These are phyloP conservation scores for Daldinia decipiens DNA, from an alignment of 495 filamentous ascomycete species.

Conservation along the genomic window DNA sequence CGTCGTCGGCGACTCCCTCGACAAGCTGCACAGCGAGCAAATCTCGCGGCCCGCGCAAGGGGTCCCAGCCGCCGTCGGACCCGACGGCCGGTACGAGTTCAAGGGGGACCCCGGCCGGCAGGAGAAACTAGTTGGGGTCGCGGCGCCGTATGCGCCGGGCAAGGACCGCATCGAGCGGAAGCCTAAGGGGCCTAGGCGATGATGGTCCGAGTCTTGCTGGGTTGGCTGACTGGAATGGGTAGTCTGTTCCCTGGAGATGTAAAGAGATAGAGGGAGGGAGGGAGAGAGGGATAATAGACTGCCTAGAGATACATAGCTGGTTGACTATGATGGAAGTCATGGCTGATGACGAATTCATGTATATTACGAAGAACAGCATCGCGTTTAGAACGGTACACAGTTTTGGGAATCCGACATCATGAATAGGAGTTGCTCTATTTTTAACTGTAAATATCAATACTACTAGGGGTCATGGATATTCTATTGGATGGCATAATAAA, in stretches of 20 bases:
- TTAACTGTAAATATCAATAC: too few species aligned
- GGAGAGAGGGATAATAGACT: too few species aligned
- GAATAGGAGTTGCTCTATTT: too few species aligned
- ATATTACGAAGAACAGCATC: not conserved
- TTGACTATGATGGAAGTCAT: conserved; percentile 15
- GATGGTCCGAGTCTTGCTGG: conserved; percentile 16
- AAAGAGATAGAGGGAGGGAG: not conserved
- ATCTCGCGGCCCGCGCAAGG: conserved; percentile 68
- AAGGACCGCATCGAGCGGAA: conserved; percentile 71
- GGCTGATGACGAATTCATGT: conserved; percentile 19
- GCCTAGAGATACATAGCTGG: not conserved
- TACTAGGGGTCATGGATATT: too few species aligned
- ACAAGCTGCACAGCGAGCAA: conserved; percentile 86
- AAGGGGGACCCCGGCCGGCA: conserved; percentile 46
- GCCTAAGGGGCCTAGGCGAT: conserved; percentile 50
- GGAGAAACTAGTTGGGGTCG: conserved; percentile 62
- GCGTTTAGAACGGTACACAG: not conserved
- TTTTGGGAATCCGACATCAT: too few species aligned
- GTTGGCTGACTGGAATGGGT: too few species aligned
- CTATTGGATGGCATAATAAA: too few species aligned
- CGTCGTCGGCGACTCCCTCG: conserved; percentile 79
- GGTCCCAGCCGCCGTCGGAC: conserved; percentile 55
- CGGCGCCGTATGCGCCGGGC: conserved; percentile 78
- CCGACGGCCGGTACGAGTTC: conserved; percentile 56
- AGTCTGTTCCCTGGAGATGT: not conserved